Evolutionary conservation across 1,284 basidiomycete species (phyloP).

Genomic region (Marasmius tenuissimus): DNA sequence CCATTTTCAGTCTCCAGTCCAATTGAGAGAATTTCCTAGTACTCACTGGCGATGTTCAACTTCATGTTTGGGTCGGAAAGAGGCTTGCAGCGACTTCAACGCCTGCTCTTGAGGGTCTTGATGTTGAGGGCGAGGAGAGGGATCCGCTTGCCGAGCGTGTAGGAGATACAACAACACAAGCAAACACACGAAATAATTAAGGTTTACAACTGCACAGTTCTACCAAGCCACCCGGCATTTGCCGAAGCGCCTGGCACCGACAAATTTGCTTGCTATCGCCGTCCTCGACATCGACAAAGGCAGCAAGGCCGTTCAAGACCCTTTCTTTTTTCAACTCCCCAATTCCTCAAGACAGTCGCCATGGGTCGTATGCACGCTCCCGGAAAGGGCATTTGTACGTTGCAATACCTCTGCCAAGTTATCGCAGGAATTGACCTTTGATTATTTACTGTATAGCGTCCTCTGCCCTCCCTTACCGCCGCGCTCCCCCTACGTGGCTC

Average conservation of each 20-base stretch:
- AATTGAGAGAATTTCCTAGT: background rate
- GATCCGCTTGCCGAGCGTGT: background rate
- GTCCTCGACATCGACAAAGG: background rate
- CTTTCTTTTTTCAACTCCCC: constrained; percentile 3
- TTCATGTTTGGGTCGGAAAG: constrained; percentile 61
- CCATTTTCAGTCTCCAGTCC: constrained; percentile 17
- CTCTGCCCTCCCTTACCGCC: constrained; percentile 97
- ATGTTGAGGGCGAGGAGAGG: background rate
- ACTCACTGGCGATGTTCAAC: constrained; percentile 91
- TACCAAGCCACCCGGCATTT: constrained; percentile 15
- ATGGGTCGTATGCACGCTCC: constrained; percentile 98
- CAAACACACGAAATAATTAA: constrained; percentile 36
- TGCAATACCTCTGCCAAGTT: background rate
- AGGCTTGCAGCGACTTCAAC: constrained; percentile 17
- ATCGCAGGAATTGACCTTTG: background rate
- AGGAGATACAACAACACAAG: constrained; percentile 16
- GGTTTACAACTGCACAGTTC: constrained; percentile 43
- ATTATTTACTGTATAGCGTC: constrained; percentile 57
- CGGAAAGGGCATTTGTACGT: constrained; percentile 96
- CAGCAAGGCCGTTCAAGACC: constrained; percentile 30
- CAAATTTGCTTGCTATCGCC: background rate
- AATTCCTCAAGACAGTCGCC: constrained; percentile 25
- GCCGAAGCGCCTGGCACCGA: background rate
- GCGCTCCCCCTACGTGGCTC: constrained; percentile 94
- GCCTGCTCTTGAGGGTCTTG: constrained; percentile 7